Base-by-base conservation (phyloP, 2,329 filamentous ascomycete species). In the Lecanicillium sp. region DNA sequence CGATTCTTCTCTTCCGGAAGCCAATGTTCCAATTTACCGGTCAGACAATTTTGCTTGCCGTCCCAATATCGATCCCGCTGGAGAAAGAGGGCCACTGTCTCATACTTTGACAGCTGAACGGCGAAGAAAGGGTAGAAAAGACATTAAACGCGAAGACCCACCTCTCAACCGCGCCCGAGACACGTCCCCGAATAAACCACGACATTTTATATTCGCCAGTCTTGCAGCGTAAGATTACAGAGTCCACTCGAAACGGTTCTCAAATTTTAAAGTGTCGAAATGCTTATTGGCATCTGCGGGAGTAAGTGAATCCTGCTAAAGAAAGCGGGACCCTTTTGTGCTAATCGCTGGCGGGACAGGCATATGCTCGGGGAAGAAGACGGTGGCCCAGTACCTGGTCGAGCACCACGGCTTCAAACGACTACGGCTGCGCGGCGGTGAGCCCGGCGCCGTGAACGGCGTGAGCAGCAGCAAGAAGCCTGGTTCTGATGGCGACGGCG, bases 331-430 rank as follows among this genome's bases (percentile, higher is more conserved):
- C 26, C 10, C 24, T 5, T 12, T 7, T 17, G 14, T 33, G 23
- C 44, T 47, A 24, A 47, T 36, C 4, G 20, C 8, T 20, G 43
- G n/a, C 17, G 24, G 14, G 30, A 19, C 60, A 93, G 90, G 87
- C 60, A 91, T 96, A 59, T 97, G 90, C 71, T 84, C 91, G 41
- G 93, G 93, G 60, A 97, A 96, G 71, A 84, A 83, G 62, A 88
- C 89, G 9, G 87, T 97, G 55, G 90, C 90, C 50, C 80, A 87
- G 47, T 96, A 95, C 64, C 79, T 98, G 8, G 80, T 90, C 54
- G 79, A 90, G 54, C 80, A 90, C 55, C 86, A 96, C 66, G 82
- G 80, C 52, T 98, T 97, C 68, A 81, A 78, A 52, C 79, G 80
- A 39, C 77, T 96, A 49, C 75, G 79, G 57, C 74, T 95, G 24